These are phyloP conservation scores for Alloteropsis angusta DNA, from an alignment of 202 grass and related monocot genomes.

Conservation along the genomic window DNA sequence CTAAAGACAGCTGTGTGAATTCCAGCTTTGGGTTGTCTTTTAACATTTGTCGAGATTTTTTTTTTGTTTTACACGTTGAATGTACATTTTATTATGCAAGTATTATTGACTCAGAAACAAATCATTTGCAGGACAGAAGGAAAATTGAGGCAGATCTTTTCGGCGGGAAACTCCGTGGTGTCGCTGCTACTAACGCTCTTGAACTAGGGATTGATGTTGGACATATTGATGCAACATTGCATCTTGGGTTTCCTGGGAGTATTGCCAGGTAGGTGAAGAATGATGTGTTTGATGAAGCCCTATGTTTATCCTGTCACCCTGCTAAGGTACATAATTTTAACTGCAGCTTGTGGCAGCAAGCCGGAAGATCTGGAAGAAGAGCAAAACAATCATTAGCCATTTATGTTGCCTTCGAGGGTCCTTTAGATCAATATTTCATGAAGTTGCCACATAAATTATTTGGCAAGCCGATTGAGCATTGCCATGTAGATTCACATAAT, in stretches of 20 bases:
- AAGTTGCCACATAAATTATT: conserved; percentile 85
- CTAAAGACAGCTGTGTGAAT: neutral
- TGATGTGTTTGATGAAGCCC: neutral
- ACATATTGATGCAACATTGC: conserved; percentile 92
- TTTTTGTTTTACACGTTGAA: too few relatives aligned
- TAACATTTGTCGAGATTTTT: neutral
- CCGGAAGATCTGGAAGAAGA: conserved; percentile 90
- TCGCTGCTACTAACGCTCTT: conserved; percentile 95
- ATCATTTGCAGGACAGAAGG: conserved; percentile 74
- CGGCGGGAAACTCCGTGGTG: conserved; percentile 69
- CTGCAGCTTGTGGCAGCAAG: conserved; percentile 95
- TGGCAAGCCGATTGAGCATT: conserved; percentile 75
- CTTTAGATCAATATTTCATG: conserved; percentile 99
- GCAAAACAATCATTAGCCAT: conserved; percentile 77
- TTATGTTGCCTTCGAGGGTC: conserved; percentile 87
- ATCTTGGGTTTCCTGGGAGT: conserved; percentile 97
- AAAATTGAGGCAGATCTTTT: conserved; percentile 87
- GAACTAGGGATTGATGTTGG: conserved; percentile 93
- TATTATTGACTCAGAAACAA: neutral
- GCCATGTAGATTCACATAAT: conserved; percentile 84
- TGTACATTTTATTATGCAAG: neutral
- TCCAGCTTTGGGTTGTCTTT: neutral
- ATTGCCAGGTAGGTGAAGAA: conserved; percentile 60
- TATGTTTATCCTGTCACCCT: conserved; percentile 2
- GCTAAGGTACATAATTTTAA: conserved; percentile 26